Evolutionary conservation across 2,329 filamentous ascomycete genomes (phyloP).

Genomic region (Pseudogymnoascus sp.): DNA sequence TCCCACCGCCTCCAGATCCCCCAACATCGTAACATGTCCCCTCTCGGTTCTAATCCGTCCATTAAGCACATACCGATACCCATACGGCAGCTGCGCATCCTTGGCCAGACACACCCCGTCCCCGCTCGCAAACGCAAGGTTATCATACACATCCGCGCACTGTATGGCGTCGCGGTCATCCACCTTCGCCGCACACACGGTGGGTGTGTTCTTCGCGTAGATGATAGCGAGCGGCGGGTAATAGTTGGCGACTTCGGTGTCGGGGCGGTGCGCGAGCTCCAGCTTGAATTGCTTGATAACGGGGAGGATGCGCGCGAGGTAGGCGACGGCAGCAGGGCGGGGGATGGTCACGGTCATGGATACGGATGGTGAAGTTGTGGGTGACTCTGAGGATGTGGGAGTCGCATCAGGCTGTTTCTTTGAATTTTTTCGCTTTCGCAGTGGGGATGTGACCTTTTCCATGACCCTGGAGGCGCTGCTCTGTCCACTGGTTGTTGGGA

Average conservation of each 20-base stretch:
- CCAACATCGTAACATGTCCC: slow-evolving; percentile 79
- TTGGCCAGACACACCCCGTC: slow-evolving; percentile 83
- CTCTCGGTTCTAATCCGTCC: slow-evolving; percentile 72
- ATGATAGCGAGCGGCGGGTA: slow-evolving; percentile 80
- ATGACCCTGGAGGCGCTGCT: not conserved
- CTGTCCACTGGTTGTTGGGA: not conserved
- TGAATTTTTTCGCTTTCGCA: not conserved
- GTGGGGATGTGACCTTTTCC: not conserved
- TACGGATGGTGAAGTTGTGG: slow-evolving; percentile 14
- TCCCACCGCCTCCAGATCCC: slow-evolving; percentile 75
- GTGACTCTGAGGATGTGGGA: not conserved
- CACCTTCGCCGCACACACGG: slow-evolving; percentile 74
- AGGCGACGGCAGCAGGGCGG: slow-evolving; percentile 39
- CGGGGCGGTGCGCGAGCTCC: slow-evolving; percentile 55
- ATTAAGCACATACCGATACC: slow-evolving; percentile 64
- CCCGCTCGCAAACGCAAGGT: slow-evolving; percentile 76
- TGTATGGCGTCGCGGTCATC: slow-evolving; percentile 63
- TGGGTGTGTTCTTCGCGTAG: slow-evolving; percentile 80
- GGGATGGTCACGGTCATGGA: slow-evolving; percentile 27
- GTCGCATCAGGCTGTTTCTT: not conserved
- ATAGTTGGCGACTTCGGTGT: slow-evolving; percentile 53
- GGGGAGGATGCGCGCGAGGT: slow-evolving; percentile 66
- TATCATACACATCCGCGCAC: slow-evolving; percentile 71
- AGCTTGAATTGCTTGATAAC: slow-evolving; percentile 67
- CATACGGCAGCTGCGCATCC: slow-evolving; percentile 75